Conservation (phyloP, 2,329 filamentous ascomycete genomes). For the Arthrobotrys pseudoclavata region DNA sequence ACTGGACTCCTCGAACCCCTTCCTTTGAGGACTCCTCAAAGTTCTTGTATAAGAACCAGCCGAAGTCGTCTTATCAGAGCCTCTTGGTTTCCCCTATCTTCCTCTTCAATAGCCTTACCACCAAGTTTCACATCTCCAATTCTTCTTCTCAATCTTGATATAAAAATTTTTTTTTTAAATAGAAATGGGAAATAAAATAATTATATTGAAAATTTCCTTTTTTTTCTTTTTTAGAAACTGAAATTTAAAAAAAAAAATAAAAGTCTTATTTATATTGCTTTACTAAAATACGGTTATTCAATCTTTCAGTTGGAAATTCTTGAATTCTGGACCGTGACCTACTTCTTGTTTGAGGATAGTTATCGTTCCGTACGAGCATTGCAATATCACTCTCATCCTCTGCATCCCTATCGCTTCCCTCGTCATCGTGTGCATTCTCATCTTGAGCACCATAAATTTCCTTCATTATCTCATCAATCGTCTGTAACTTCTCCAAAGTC, state of each 20-base stretch:
- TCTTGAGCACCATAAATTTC: neutral
- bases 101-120: neutral
- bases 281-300: no score
- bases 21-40: constrained; percentile 3
- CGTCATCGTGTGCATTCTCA: neutral
- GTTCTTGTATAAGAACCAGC: neutral
- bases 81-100: neutral
- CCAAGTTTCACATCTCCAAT: neutral
- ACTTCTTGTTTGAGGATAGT: neutral
- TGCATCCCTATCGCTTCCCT: neutral
- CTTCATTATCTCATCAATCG: constrained; percentile 2
- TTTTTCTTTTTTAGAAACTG: no score
- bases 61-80: neutral
- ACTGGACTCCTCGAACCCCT: neutral
- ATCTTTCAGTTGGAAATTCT: no score
- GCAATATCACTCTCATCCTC: neutral
- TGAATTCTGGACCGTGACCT: constrained; percentile 20
- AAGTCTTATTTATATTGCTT: no score
- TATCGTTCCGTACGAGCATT: neutral
- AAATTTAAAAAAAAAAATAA: no score
- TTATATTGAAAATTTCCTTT: no score
- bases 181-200: no score
- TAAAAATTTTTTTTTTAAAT: no score
- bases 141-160: constrained; percentile 10
- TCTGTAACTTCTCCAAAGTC: constrained; percentile 7